A percentile compares a stretch with the other conserved stretches of the same genome.
Conservation (phyloP, 345 rosid genomes). For the Durio zibethinus region DNA sequence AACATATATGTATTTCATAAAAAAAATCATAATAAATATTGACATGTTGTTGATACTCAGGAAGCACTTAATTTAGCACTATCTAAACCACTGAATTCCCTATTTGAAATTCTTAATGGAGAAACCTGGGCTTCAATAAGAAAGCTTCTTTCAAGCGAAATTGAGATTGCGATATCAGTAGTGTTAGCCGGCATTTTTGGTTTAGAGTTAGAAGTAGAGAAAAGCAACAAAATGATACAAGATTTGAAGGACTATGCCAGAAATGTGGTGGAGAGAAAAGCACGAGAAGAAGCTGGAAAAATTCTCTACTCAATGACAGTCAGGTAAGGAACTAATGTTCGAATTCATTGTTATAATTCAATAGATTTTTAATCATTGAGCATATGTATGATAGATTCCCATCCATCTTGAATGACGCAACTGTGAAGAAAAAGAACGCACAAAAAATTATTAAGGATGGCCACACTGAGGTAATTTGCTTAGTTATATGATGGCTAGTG, state of each 20-base stretch:
- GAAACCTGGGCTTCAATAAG: too few species aligned
- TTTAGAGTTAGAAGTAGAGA: conserved; percentile 48
- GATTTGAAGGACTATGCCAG: conserved; percentile 46
- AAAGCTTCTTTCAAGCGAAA: too few species aligned
- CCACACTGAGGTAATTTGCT: conserved; percentile 47
- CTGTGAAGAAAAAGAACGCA: conserved; percentile 56
- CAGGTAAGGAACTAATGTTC: conserved; percentile 28
- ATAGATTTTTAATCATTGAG: conserved; percentile 1
- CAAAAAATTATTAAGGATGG: conserved; percentile 53
- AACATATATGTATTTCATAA: too few species aligned
- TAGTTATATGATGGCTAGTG: conserved; percentile 1
- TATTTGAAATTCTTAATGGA: too few species aligned
- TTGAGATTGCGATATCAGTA: conserved; percentile 43
- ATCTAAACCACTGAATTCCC: too few species aligned
- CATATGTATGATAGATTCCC: conserved; percentile 43
- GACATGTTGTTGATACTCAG: too few species aligned
- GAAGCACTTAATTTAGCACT: too few species aligned
- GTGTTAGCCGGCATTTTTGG: conserved; percentile 35
- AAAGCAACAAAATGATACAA: conserved; percentile 38
- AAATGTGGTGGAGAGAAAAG: conserved; percentile 55
- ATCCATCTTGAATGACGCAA: conserved; percentile 54
- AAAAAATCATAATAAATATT: too few species aligned
- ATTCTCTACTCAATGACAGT: conserved; percentile 62
- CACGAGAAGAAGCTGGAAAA: conserved; percentile 64
- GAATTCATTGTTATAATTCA: too few species aligned